phyloP scores from a whole-genome alignment of 139 green algal species.

The Penium margaritaceum region DNA sequence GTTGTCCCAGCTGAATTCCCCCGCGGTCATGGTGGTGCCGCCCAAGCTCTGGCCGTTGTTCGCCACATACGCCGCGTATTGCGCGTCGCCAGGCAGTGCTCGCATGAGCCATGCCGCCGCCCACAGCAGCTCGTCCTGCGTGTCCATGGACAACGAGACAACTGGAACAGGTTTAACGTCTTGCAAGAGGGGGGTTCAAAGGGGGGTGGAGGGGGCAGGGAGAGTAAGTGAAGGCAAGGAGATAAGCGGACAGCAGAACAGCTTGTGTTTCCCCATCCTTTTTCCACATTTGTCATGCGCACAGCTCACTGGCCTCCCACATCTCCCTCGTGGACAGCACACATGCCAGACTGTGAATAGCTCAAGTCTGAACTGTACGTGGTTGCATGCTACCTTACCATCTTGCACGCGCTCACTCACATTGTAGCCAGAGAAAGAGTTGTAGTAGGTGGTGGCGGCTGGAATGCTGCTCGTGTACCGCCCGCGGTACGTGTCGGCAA shows the following conservation, averaged over 20 bases:
- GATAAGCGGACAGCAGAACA: neutral
- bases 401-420: too few relatives aligned
- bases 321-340: too few relatives aligned
- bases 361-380: too few relatives aligned
- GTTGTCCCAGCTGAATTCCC: conserved; percentile 40
- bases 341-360: too few relatives aligned
- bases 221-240: neutral
- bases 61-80: conserved; percentile 5
- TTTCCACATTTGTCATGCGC: too few relatives aligned
- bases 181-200: neutral
- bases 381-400: too few relatives aligned
- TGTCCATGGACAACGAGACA: neutral
- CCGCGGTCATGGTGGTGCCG: neutral
- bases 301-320: too few relatives aligned
- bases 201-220: neutral
- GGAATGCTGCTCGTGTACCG: conserved; percentile 18
- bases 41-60: neutral
- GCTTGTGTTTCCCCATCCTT: too few relatives aligned
- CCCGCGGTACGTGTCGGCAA: conserved; percentile 27
- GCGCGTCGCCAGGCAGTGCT: neutral
- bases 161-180: neutral
- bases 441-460: conserved; percentile 24
- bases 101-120: conserved; percentile 35
- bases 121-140: conserved; percentile 39
- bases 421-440: conserved; percentile 34